phyloP scores from a whole-genome alignment of 2,329 filamentous ascomycete species.

The Arachnopeziza araneosa region DNA sequence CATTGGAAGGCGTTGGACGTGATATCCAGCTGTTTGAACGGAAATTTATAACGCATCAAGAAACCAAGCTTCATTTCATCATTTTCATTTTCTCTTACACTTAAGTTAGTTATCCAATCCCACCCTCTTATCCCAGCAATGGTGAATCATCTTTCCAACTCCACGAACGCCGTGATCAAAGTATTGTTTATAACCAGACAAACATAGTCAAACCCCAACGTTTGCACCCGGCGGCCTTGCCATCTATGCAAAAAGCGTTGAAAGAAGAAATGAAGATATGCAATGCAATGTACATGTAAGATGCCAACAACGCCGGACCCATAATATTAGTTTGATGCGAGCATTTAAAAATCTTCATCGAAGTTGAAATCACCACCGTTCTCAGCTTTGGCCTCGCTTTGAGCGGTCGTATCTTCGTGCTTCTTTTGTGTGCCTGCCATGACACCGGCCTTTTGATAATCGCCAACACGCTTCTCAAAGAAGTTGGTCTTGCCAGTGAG shows the following conservation, averaged over 20 bases:
- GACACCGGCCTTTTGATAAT: constrained; percentile 99
- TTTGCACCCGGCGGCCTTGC: not conserved
- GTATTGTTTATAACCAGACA: not conserved
- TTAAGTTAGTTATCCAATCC: not conserved
- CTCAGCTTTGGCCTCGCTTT: constrained; percentile 47
- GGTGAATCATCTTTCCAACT: not conserved
- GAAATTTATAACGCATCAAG: not conserved
- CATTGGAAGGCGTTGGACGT: constrained; percentile 1
- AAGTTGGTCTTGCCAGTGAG: constrained; percentile 99
- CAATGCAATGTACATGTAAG: not conserved
- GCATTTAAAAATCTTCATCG: constrained; percentile 87
- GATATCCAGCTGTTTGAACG: not conserved
- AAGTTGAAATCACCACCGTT: constrained; percentile 81
- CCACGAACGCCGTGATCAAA: not conserved
- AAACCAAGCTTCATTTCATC: not conserved
- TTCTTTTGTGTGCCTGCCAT: constrained; percentile 88
- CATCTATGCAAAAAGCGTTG: not conserved
- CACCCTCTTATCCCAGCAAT: not conserved
- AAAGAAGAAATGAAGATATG: not conserved
- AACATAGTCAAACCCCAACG: not conserved
- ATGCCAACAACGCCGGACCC: not conserved
- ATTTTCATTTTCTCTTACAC: not conserved
- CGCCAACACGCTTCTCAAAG: constrained; percentile 99
- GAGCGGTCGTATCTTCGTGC: constrained; percentile 40
- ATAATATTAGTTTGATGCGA: constrained; percentile 1